Evolutionary conservation across 805 yeast species (phyloP), one percentile per base, ranked within the genome.

Genomic region (Naumovozyma dairenensis): DNA sequence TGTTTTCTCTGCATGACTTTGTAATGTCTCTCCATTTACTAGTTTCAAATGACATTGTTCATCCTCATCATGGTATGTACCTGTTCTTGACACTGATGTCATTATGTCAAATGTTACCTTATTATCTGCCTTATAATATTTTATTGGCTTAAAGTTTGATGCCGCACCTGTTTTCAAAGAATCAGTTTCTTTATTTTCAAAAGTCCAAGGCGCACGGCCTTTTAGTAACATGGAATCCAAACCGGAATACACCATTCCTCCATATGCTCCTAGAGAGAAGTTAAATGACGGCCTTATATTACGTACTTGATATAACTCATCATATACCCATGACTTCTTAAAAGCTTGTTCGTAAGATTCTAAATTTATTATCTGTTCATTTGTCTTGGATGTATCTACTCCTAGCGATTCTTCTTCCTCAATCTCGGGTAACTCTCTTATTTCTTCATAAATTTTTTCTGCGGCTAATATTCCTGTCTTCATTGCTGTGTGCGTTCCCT

Each of bases 401-500:
- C 29, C 37, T n/a, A 32, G 28, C 5, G 28, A 32, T 21, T 62
- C 67, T 9, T 58, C 67, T 21, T 60, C 64, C 31, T 59, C 60
- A 17, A 62, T 49, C 34, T 61, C 62, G 25, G 59, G 59, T 31
- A 71, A 59, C 14, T 62, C 57, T 2, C 72, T 65, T 32, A 80
- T 60, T 6, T 63, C 69, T 31, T 67, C 64, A 49, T 66, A 85
- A 27, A 86, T 80, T 16, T 71, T 55, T 50, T 92, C 96, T 2
- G 97, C 98, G 2, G 98, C 98, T 19, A 92, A 59, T 71, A 92
- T 78, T 21, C 97, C 98, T 7, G 92, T 71, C 59, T 92, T 92
- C 76, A 92, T 84, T 1, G 99, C 97, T 1, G 96, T 89, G 57
- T 92, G 99, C 0, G 96, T 79, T 12, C 99, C 99, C 62, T 92